phyloP scores from a whole-genome alignment of 306 rosid species.

The Mimosa bimucronata region DNA sequence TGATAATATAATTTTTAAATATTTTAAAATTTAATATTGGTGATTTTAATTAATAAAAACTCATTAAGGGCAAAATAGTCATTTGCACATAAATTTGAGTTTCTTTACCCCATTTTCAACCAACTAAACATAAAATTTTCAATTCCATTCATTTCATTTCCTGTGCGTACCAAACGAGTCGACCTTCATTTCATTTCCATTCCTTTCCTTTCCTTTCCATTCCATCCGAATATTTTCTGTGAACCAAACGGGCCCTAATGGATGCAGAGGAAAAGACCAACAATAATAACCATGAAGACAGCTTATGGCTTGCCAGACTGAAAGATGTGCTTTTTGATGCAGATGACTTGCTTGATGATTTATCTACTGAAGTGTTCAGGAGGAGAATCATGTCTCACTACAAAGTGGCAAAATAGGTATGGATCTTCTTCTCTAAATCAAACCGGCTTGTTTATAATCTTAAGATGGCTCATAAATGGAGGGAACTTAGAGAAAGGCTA shows the following conservation, averaged over 20 bases:
- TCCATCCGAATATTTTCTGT: background rate
- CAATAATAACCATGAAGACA: background rate
- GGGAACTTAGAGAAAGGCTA: constrained; percentile 30
- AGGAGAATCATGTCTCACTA: constrained; percentile 9
- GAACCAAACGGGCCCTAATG: constrained; percentile 32
- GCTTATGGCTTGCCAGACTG: constrained; percentile 38
- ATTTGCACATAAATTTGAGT: too few relatives aligned
- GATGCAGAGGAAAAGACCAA: constrained; percentile 39
- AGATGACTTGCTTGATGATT: constrained; percentile 45
- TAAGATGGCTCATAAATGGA: too few relatives aligned
- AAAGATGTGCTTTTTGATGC: constrained; percentile 45
- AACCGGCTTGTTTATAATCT: constrained; percentile 22
- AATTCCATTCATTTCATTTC: too few relatives aligned
- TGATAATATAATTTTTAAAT: too few relatives aligned
- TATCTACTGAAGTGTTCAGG: constrained; percentile 18
- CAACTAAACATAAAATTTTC: too few relatives aligned
- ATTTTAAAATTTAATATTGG: too few relatives aligned
- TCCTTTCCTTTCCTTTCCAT: too few relatives aligned
- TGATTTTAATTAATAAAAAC: too few relatives aligned
- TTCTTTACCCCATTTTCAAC: too few relatives aligned
- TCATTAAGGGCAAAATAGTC: too few relatives aligned
- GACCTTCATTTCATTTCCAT: too few relatives aligned
- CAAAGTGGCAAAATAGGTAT: background rate
- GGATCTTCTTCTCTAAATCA: constrained; percentile 30
- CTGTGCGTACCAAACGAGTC: too few relatives aligned